Evolutionary conservation across 805 yeast species (phyloP), one percentile per base, ranked within the genome.

Genomic region (Saccharomycopsis schoenii): DNA sequence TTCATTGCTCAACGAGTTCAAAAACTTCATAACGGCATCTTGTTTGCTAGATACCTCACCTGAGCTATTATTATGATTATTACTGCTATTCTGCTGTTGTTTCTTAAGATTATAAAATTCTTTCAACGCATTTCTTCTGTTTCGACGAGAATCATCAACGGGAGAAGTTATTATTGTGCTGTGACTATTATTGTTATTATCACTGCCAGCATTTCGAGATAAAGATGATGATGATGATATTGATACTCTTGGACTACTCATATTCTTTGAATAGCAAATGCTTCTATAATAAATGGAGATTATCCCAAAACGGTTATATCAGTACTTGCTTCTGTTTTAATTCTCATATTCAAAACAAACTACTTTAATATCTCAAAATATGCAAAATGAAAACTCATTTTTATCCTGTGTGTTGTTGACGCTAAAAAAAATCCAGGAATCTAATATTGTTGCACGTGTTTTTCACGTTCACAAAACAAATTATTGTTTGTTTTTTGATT

Each of bases 41-140:
- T 11, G n/a, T 47, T 11, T 47, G 4, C 34, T 12, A 21, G 14
- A 12, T 24, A 15, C 25, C 6, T 47, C 52, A 9, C 21, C 52
- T 11, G 34, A 47, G n/a, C 52, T 65, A 39, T 66, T 65, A 42
- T 66, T 65, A 15, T 67, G 66, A 51, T 62, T 64, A 21, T 55
- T 64, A 39, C 61, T 58, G 9, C 57, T 55, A 15, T 67, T 68
- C 11, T 67, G 70, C 56, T 69, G 71, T 1, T 67, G 61, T 50
- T 69, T 67, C 59, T 69, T 68, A 40, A 69, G 61, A 19, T 65
- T 67, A 8, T 66, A 67, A 51, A 66, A 67, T 60, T 67, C 66
- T 40, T 65, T 61, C 47, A 61, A 56, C 19, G 66, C 69, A 37
- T 70, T 66, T 29, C 58, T 47, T 41, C 61, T 58, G 15, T 56